Percentiles rank a stretch among this genome's conserved stretches.
Conservation (phyloP, 768 basidiomycete genomes). For the Dentipellis fragilis region DNA sequence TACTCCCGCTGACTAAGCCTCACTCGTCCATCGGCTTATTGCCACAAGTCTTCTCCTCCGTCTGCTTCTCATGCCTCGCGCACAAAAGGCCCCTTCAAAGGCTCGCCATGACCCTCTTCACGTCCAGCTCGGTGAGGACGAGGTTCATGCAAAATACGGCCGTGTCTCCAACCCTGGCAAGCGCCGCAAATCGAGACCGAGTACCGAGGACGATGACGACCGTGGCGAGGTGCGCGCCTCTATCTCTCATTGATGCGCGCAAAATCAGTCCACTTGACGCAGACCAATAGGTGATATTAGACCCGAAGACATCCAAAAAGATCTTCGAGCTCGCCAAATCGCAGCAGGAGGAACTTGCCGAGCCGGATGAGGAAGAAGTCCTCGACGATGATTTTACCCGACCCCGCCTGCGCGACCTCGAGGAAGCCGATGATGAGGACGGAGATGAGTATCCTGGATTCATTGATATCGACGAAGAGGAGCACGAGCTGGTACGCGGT, state of each 20-base stretch:
- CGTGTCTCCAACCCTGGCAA: constrained; percentile 67
- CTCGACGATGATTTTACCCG: constrained; percentile 18
- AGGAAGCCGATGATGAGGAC: constrained; percentile 40
- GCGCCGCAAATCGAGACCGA: constrained; percentile 51
- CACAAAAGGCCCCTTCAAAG: constrained; percentile 41
- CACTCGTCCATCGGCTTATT: constrained; percentile 2
- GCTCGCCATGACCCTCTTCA: constrained; percentile 81
- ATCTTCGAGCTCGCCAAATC: constrained; percentile 89
- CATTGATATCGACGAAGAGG: constrained; percentile 29
- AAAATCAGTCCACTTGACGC: not conserved
- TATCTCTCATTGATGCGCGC: not conserved
- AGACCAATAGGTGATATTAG: constrained; percentile 48
- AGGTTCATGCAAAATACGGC: constrained; percentile 67
- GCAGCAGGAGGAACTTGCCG: constrained; percentile 84
- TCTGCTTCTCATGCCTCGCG: constrained; percentile 48
- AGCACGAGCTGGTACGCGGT: constrained; percentile 38
- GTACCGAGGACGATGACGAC: constrained; percentile 37
- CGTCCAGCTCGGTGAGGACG: constrained; percentile 75
- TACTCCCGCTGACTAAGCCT: not conserved
- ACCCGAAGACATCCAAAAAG: constrained; percentile 72
- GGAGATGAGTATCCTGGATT: constrained; percentile 37
- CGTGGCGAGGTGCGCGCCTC: constrained; percentile 23
- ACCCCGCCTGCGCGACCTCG: constrained; percentile 17
- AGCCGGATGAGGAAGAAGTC: constrained; percentile 30
- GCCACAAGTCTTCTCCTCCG: not conserved